Evolutionary conservation across 805 yeast genomes (phyloP).

Genomic region (Pachysolen tannophilus): DNA sequence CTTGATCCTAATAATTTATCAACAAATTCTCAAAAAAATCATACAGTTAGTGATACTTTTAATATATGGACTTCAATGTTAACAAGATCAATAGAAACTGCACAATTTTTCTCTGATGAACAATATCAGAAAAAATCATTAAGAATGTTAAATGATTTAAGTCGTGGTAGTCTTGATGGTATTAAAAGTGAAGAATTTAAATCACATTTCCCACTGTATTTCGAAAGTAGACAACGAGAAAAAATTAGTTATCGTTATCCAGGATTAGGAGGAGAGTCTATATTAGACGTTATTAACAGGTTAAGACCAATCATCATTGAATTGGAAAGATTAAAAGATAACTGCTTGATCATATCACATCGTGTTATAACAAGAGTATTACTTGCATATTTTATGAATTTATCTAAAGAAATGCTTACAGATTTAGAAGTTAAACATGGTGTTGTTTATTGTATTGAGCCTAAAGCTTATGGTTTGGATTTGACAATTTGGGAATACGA

Average conservation of each 20-base stretch:
- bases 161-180: conserved; percentile 27
- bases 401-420: conserved; percentile 27
- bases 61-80: conserved; percentile 27
- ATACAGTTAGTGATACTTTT: conserved; percentile 9
- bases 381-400: conserved; percentile 28
- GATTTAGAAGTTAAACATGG: conserved; percentile 29
- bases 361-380: conserved; percentile 26
- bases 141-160: conserved; percentile 25
- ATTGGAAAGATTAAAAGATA: conserved; percentile 25
- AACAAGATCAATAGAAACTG: conserved; percentile 24
- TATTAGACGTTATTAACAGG: conserved; percentile 26
- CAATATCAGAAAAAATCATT: conserved; percentile 23
- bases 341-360: conserved; percentile 26
- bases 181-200: conserved; percentile 22
- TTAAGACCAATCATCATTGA: conserved; percentile 27
- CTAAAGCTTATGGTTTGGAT: conserved; percentile 30
- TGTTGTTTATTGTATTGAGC: conserved; percentile 27
- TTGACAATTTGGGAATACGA: conserved; percentile 29
- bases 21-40: background rate
- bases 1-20: background rate
- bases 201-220: conserved; percentile 18
- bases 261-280: conserved; percentile 30
- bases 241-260: conserved; percentile 26
- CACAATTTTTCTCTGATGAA: conserved; percentile 20
- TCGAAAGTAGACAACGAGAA: conserved; percentile 20